Evolutionary conservation across 306 rosid species (phyloP).

Genomic region (Abrus precatorius): DNA sequence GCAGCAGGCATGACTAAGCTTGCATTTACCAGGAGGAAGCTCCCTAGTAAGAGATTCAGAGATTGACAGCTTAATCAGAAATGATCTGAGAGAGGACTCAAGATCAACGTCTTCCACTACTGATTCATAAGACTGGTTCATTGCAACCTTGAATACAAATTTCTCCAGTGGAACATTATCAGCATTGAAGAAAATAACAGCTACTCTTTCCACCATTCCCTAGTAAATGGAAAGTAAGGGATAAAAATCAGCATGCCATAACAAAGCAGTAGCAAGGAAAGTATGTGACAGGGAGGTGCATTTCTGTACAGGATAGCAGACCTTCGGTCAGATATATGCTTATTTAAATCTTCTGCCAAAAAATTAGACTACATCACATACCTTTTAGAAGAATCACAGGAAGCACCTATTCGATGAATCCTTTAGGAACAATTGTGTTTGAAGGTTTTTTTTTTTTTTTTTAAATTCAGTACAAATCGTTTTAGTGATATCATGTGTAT

Average conservation of each 20-base stretch:
- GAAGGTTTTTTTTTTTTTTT: not conserved
- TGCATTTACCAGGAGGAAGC: conserved; percentile 68
- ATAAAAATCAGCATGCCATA: conserved; percentile 38
- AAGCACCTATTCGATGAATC: conserved; percentile 3
- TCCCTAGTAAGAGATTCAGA: conserved; percentile 71
- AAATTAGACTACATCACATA: conserved; percentile 26
- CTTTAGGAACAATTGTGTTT: not conserved
- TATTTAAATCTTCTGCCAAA: conserved; percentile 21
- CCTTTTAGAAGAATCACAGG: conserved; percentile 5
- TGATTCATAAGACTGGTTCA: conserved; percentile 69
- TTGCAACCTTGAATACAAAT: conserved; percentile 73
- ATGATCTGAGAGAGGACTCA: conserved; percentile 85
- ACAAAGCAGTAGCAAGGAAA: conserved; percentile 28
- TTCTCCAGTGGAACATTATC: conserved; percentile 70
- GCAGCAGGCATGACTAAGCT: conserved; percentile 23
- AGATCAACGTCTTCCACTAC: conserved; percentile 69
- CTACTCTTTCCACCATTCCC: conserved; percentile 89
- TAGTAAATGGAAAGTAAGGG: conserved; percentile 44
- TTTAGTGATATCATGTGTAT: not conserved
- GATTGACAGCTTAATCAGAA: conserved; percentile 77
- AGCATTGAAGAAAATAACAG: conserved; percentile 70
- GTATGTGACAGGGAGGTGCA: not conserved
- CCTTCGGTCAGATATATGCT: conserved; percentile 8
- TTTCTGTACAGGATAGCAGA: not conserved
- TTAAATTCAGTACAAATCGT: not conserved